Base-by-base conservation (phyloP, 257 asterid genomes). In the Nicotiana knightiana region DNA sequence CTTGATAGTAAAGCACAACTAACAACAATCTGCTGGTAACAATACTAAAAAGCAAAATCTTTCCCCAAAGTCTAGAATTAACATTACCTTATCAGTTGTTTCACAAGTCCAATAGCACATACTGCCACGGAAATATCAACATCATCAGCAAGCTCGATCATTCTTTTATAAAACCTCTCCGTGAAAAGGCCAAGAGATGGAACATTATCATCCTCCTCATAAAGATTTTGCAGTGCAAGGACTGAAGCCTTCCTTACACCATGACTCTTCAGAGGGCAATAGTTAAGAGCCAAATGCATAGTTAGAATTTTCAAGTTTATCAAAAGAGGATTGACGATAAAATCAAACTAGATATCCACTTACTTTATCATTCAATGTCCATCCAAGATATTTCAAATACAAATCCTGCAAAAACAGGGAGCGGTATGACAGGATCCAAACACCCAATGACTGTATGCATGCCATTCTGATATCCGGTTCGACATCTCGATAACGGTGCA, bases 301-400 rank as follows among this genome's bases (percentile, higher is more conserved):
- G 51, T 86, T 77, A 86, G 85, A 81, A 87, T 57, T 66, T 53
- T 8, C 62, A 43, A n/a, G 46, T 58, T 66, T 32, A 65, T 26
- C 79, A 75, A 51, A 37, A 65, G 51, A 80, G 26, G 83, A 6
- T 30, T 6, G 46, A 81, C 51, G 63, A 81, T 81, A 81, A 79
- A 9, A 37, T 37, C 82, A 61, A 81, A 65, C 53, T 81, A 48
- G 59, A 66, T 15, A 46, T 81, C 65, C 18, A 65, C 83, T 85
- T 88, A 93, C 99, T 94, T 96, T 96, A 90, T 96, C 99, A 73
- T 96, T 96, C 91, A 96, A 87, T 67, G 99, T 96, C 99, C 99
- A 96, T 70, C 99, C 99, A 67, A 96, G 98, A 87, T 96, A 96
- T 87, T 96, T 96, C 89, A 96, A 90, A 86, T 96, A 94, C 85